Evolutionary conservation across 345 rosid genomes (phyloP).

Genomic region (Combretum micranthum): DNA sequence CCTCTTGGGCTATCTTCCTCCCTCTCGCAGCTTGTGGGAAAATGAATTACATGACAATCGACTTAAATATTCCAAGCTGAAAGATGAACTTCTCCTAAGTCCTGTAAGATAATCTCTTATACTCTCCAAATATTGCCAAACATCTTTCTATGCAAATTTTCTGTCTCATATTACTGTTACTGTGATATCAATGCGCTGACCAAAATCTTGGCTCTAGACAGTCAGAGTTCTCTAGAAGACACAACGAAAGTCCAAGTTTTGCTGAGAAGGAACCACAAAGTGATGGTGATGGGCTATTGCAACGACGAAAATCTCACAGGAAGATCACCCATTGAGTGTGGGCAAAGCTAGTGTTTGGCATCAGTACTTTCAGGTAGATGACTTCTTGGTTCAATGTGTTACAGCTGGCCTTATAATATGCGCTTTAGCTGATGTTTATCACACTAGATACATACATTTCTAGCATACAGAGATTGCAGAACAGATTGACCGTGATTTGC

Average conservation of each 20-base stretch:
- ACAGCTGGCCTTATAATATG: slow-evolving; percentile 2
- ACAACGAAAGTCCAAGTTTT: slow-evolving; percentile 19
- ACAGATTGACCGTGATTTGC: slow-evolving; percentile 71
- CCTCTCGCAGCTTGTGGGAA: slow-evolving; percentile 54
- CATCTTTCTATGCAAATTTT: neutral
- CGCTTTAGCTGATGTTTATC: slow-evolving; percentile 9
- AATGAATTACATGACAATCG: slow-evolving; percentile 50
- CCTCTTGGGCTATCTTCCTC: slow-evolving; percentile 56
- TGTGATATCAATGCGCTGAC: slow-evolving; percentile 16
- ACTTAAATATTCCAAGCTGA: slow-evolving; percentile 47
- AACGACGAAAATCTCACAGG: slow-evolving; percentile 51
- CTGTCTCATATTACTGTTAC: neutral
- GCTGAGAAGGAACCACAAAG: slow-evolving; percentile 20
- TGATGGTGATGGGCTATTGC: slow-evolving; percentile 51
- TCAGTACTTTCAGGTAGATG: slow-evolving; percentile 53
- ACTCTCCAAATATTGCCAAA: no score
- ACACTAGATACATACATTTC: slow-evolving; percentile 10
- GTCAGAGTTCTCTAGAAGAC: slow-evolving; percentile 33
- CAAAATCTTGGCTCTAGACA: slow-evolving; percentile 43
- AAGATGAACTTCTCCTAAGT: slow-evolving; percentile 56
- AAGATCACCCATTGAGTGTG: slow-evolving; percentile 66
- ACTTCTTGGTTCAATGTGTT: slow-evolving; percentile 1
- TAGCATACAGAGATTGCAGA: slow-evolving; percentile 61
- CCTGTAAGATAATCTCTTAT: slow-evolving; percentile 46
- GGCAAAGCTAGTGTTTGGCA: slow-evolving; percentile 61